Conservation (phyloP, 176 grass and related monocot genomes). For the Musa beccarii region DNA sequence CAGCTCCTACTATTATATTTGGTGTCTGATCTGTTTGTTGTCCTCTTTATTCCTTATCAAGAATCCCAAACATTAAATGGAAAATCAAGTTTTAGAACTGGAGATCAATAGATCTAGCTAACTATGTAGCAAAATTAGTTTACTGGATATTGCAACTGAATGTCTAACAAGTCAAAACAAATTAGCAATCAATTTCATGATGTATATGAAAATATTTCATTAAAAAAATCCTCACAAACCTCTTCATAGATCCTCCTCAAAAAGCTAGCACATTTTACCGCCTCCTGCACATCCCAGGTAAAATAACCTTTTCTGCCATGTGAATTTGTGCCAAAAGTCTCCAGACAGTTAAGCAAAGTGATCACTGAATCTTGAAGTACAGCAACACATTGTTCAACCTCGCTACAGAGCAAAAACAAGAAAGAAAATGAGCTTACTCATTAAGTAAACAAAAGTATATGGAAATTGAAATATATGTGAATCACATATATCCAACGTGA, state of each 20-base stretch:
- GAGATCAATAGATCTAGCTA: neutral
- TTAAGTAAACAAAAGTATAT: neutral
- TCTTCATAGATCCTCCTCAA: constrained; percentile 96
- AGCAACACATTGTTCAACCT: constrained; percentile 54
- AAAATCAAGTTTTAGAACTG: neutral
- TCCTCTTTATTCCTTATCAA: neutral
- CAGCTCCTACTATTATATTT: neutral
- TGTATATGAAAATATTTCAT: neutral
- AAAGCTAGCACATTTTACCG: constrained; percentile 74
- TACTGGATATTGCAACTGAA: neutral
- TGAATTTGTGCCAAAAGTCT: constrained; percentile 54
- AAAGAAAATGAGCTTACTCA: constrained; percentile 13
- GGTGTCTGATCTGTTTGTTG: neutral
- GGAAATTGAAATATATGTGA: neutral
- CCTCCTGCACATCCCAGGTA: constrained; percentile 58
- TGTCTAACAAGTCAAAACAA: neutral
- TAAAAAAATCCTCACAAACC: constrained; percentile 41
- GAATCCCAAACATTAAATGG: neutral
- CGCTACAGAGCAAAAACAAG: constrained; percentile 28
- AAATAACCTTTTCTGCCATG: constrained; percentile 46
- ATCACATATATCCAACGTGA: neutral
- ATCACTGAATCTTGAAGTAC: constrained; percentile 67
- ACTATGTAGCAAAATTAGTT: neutral
- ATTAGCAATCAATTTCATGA: constrained; percentile 16
- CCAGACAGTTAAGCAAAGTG: constrained; percentile 77